phyloP scores from a whole-genome alignment of 768 basidiomycete species.

The Suillus lakei region DNA sequence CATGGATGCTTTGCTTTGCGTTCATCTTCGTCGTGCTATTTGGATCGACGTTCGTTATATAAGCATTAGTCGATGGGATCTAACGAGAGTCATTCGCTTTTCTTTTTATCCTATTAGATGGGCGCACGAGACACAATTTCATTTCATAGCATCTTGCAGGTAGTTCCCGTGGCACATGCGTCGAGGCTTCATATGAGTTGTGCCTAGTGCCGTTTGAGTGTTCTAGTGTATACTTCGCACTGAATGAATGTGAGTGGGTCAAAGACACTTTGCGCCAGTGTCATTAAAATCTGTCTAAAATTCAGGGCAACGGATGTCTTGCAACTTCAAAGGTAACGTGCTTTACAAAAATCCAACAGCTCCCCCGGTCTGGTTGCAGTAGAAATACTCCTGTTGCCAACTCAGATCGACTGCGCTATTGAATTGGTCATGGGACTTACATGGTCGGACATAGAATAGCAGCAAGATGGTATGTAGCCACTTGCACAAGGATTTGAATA shows the following conservation, averaged over 20 bases:
- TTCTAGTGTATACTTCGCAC: neutral
- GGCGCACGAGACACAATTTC: neutral
- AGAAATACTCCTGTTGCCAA: neutral
- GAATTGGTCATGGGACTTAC: neutral
- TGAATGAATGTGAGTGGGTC: neutral
- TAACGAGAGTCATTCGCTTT: neutral
- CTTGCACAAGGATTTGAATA: neutral
- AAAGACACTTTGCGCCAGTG: neutral
- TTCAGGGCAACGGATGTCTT: neutral
- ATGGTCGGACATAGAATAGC: neutral
- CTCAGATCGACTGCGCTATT: neutral
- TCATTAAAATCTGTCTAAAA: neutral
- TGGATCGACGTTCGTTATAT: neutral
- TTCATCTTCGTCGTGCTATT: neutral
- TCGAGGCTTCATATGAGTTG: neutral
- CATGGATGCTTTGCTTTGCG: neutral
- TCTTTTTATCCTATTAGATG: neutral
- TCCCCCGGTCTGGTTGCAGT: neutral
- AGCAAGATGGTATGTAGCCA: neutral
- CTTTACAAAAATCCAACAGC: neutral
- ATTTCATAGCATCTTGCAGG: neutral
- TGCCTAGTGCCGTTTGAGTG: neutral
- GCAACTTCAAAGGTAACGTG: neutral
- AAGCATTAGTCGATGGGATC: neutral
- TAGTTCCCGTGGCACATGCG: neutral